phyloP scores from a whole-genome alignment of 768 basidiomycete species.

The Leucocoprinus leucothites region DNA sequence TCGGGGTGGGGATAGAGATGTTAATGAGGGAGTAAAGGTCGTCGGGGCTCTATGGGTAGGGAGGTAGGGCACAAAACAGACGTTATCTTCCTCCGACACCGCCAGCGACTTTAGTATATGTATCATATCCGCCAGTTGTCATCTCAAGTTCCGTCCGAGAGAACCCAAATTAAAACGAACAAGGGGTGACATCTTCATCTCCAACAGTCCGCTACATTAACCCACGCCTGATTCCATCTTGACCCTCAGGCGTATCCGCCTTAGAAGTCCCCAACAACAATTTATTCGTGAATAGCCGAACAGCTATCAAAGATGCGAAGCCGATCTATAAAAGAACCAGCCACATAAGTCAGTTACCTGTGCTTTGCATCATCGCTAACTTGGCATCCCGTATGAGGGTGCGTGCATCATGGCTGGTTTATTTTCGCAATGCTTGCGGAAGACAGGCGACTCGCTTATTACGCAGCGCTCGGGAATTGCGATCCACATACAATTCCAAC shows the following conservation, averaged over 20 bases:
- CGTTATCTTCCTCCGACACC: not conserved
- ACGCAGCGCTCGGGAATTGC: too few relatives aligned
- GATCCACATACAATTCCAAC: too few relatives aligned
- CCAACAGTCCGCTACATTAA: not conserved
- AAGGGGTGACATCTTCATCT: not conserved
- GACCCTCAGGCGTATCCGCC: not conserved
- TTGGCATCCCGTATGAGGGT: too few relatives aligned
- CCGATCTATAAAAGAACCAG: not conserved
- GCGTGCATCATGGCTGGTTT: too few relatives aligned
- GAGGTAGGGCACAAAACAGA: too few relatives aligned
- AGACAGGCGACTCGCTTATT: too few relatives aligned
- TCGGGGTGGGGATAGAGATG: not conserved
- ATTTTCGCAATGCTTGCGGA: too few relatives aligned
- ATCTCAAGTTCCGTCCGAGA: not conserved
- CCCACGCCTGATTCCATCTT: slow-evolving; percentile 4
- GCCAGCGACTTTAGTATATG: not conserved
- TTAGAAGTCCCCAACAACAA: not conserved
- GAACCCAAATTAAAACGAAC: not conserved
- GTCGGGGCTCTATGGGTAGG: too few relatives aligned
- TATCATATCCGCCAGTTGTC: not conserved
- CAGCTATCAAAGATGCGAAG: slow-evolving; percentile 1
- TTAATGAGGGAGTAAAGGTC: too few relatives aligned
- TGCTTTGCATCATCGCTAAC: too few relatives aligned
- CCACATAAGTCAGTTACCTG: too few relatives aligned
- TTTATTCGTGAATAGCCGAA: not conserved